phyloP scores from a whole-genome alignment of 768 basidiomycete species.

The Trametes maxima region DNA sequence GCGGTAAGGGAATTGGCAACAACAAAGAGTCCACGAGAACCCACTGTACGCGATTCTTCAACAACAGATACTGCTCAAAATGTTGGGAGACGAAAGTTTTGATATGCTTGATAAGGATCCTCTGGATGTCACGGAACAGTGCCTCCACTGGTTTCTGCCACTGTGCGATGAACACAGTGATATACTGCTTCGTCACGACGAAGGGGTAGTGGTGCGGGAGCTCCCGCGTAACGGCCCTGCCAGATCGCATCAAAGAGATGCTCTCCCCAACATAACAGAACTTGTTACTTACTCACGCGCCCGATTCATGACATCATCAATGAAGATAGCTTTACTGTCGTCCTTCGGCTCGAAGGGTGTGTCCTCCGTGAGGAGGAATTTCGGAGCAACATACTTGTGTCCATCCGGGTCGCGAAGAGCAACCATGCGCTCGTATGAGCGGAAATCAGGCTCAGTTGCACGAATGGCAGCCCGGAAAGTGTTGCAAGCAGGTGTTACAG shows the following conservation, averaged over 20 bases:
- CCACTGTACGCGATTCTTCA: conserved; percentile 52
- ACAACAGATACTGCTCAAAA: conserved; percentile 50
- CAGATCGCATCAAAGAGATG: not conserved
- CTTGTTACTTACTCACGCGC: conserved; percentile 47
- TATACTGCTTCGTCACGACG: conserved; percentile 55
- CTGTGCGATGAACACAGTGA: conserved; percentile 43
- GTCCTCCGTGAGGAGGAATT: conserved; percentile 30
- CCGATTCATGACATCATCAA: conserved; percentile 53
- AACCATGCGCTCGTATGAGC: conserved; percentile 41
- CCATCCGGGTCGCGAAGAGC: not conserved
- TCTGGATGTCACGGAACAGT: conserved; percentile 46
- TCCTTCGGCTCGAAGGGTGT: not conserved
- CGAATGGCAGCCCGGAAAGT: conserved; percentile 52
- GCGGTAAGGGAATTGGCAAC: not conserved
- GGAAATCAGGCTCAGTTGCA: conserved; percentile 58
- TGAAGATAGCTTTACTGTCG: conserved; percentile 39
- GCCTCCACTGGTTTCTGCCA: conserved; percentile 52
- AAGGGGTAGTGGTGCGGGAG: conserved; percentile 70
- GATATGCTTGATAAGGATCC: conserved; percentile 42
- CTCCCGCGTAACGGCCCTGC: conserved; percentile 70
- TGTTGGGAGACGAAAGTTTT: conserved; percentile 47
- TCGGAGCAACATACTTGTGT: conserved; percentile 1
- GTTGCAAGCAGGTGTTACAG: too few species aligned
- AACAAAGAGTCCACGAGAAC: conserved; percentile 20
- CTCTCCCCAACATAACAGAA: not conserved